Evolutionary conservation across 352 stramenopile genomes (phyloP), one percentile per base, ranked within the genome.

Genomic region (Pythium catenulatum): DNA sequence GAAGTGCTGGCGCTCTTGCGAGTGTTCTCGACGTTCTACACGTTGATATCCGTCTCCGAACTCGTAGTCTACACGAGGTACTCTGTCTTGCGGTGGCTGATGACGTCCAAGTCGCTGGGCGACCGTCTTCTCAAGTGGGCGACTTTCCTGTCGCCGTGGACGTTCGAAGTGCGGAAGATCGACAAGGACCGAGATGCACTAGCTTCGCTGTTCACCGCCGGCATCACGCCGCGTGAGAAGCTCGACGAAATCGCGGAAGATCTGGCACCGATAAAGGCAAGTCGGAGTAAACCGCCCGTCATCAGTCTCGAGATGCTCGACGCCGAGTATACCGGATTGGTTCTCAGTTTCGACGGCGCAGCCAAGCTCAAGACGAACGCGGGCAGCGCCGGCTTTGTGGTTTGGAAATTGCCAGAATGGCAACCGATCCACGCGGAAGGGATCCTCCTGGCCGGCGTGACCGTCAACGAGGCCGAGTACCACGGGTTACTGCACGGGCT

Each of bases 401-500:
- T 87, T 23, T 83, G 82, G 73, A 6, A 75, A 23, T 13, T 87
- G 14, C 73, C 82, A 19, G 73, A 27, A 1, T 87, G 82, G 73
- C 5, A 58, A 4, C 73, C 63, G 21, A 34, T 83, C 1, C 8
- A 72, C 21, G 73, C 58, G 0, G 1, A 48, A 23, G 7, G 5
- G 6, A 0, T 87, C 1, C 13, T 15, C 11, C 27, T 73, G 4
- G 0, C 3, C 1, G 63, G 72, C 1, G 65, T 79, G 4, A 85
- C 83, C 1, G 83, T 88, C 8, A 85, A 85, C 32, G 56, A 82
- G 43, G 83, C 76, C 8, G 83, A 88, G 61, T 88, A 88, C 27
- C 1, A 54, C 34, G 72, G 82, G 9, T 23, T 85, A 56, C 21
- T 85, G 25, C 23, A 65, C 1, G 66, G 45, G 0, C 8, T 85